Conservation (phyloP, 208 protist species). For the Phytomonas sp. region DNA sequence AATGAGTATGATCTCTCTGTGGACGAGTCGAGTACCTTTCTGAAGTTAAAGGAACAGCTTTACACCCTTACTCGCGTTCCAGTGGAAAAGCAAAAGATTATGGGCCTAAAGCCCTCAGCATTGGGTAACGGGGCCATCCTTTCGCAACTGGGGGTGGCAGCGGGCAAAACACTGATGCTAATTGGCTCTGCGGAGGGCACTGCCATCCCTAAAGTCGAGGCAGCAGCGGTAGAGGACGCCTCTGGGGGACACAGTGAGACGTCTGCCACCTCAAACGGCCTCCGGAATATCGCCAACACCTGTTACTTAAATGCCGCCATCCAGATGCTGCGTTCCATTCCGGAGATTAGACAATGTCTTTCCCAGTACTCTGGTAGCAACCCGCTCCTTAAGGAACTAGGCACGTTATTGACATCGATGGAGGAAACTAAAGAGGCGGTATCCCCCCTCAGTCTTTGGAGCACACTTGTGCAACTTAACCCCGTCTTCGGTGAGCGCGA, state of each 20-base stretch:
- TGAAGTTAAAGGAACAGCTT: constrained; percentile 44
- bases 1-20: constrained; percentile 14
- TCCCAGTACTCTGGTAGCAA: constrained; percentile 22
- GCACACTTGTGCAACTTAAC: constrained; percentile 29
- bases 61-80: constrained; percentile 51
- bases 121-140: constrained; percentile 29
- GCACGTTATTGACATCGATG: constrained; percentile 32
- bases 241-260: constrained; percentile 14
- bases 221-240: constrained; percentile 5
- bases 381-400: constrained; percentile 26
- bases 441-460: constrained; percentile 43
- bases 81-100: constrained; percentile 79
- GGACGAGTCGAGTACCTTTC: constrained; percentile 14
- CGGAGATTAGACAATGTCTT: constrained; percentile 47
- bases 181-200: constrained; percentile 54
- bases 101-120: constrained; percentile 40
- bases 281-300: constrained; percentile 82
- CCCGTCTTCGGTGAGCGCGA: constrained; percentile 60
- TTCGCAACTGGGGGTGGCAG: constrained; percentile 24
- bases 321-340: constrained; percentile 73
- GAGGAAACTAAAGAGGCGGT: constrained; percentile 27
- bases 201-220: constrained; percentile 18
- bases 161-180: constrained; percentile 70
- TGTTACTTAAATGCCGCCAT: constrained; percentile 87
- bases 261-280: constrained; percentile 25